Percentiles rank a stretch among this genome's conserved stretches.
Evolutionary conservation across 495 filamentous ascomycete genomes (phyloP).

Genomic region (Neurospora sp.): DNA sequence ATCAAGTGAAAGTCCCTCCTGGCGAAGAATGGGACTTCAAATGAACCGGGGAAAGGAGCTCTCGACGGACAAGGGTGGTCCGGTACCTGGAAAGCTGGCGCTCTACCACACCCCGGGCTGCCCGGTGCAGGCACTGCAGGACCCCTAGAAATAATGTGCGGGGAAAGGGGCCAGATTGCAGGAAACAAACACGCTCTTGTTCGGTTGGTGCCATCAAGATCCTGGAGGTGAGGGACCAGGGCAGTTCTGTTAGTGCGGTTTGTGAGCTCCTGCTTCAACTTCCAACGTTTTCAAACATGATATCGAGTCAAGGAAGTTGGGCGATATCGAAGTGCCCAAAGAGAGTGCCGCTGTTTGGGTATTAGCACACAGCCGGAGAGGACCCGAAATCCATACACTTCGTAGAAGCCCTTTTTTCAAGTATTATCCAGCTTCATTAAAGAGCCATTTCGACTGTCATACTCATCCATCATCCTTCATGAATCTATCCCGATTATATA

Average conservation of each 20-base stretch:
- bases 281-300: neutral
- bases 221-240: neutral
- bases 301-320: neutral
- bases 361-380: neutral
- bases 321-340: neutral
- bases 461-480: neutral
- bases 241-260: neutral
- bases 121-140: neutral
- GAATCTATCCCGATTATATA: neutral
- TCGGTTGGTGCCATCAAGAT: neutral
- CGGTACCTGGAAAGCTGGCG: neutral
- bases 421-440: neutral
- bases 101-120: neutral
- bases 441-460: neutral
- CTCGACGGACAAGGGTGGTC: neutral
- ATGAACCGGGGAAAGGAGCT: neutral
- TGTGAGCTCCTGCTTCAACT: neutral
- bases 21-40: neutral
- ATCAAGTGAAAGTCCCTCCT: neutral
- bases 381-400: neutral
- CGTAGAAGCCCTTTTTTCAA: neutral
- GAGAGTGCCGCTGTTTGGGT: neutral
- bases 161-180: neutral
- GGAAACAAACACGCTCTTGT: neutral
- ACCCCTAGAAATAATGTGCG: neutral